phyloP scores from a whole-genome alignment of 2,329 filamentous ascomycete genomes.

The Didymellaceae sp. region DNA sequence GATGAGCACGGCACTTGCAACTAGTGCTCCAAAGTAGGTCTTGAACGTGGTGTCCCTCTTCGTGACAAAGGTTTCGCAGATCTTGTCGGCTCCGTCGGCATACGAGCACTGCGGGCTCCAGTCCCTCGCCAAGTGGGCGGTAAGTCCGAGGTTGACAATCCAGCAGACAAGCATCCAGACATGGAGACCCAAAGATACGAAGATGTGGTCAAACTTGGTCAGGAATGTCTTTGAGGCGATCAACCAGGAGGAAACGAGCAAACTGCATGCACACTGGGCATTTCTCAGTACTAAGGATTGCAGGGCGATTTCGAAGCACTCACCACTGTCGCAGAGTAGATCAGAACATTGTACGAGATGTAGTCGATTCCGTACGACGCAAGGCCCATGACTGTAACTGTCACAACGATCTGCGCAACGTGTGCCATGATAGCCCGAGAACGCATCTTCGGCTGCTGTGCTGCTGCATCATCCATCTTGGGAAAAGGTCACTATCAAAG shows the following conservation, averaged over 20 bases:
- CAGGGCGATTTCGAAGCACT: slow-evolving; percentile 5
- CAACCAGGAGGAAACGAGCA: slow-evolving; percentile 47
- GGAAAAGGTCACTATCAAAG: slow-evolving; percentile 10
- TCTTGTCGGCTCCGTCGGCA: slow-evolving; percentile 17
- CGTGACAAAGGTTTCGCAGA: slow-evolving; percentile 16
- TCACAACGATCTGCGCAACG: slow-evolving; percentile 47
- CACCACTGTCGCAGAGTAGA: slow-evolving; percentile 26
- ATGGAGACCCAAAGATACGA: slow-evolving; percentile 60
- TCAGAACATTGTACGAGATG: slow-evolving; percentile 52
- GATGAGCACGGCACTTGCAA: slow-evolving; percentile 34
- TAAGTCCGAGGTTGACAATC: slow-evolving; percentile 48
- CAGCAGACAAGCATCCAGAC: slow-evolving; percentile 61
- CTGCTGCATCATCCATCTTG: slow-evolving; percentile 7
- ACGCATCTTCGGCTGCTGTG: slow-evolving; percentile 8
- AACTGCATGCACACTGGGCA: slow-evolving; percentile 52
- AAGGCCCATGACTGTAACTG: slow-evolving; percentile 57
- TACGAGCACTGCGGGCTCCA: slow-evolving; percentile 27
- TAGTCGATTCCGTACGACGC: slow-evolving; percentile 54
- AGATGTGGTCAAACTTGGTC: slow-evolving; percentile 59
- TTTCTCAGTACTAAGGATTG: background rate
- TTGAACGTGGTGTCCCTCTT: slow-evolving; percentile 23
- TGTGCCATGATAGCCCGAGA: slow-evolving; percentile 29
- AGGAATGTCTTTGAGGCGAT: slow-evolving; percentile 6
- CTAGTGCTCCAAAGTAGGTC: slow-evolving; percentile 32
- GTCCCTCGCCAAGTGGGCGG: slow-evolving; percentile 30